Evolutionary conservation across 1,139 yeast species (phyloP).

Genomic region (Geotrichum cucujoidarum): DNA sequence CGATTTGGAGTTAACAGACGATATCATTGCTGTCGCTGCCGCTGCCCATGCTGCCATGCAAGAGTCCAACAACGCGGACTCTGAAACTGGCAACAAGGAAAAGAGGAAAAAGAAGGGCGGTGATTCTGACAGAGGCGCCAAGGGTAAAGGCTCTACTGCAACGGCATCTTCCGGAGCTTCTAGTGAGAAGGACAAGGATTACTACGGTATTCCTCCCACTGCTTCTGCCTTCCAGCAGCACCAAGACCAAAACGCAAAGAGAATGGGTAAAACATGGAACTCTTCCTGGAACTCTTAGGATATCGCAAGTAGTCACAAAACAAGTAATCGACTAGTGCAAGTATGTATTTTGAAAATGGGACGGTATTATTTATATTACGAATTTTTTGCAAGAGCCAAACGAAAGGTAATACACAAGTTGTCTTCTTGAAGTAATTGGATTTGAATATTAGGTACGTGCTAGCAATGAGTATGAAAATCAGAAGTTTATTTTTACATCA

Average conservation of each 20-base stretch:
- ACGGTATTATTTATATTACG: too few relatives aligned
- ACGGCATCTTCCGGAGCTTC: not conserved
- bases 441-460: too few relatives aligned
- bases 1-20: slow-evolving; percentile 11
- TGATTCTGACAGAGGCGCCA: not conserved
- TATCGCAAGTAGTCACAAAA: too few relatives aligned
- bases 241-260: not conserved
- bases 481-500: not conserved
- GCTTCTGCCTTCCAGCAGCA: slow-evolving; percentile 6
- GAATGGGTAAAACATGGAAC: not conserved
- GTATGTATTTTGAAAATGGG: too few relatives aligned
- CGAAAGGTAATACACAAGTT: too few relatives aligned
- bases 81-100: not conserved
- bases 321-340: too few relatives aligned
- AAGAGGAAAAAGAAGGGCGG: not conserved
- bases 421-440: too few relatives aligned
- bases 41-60: slow-evolving; percentile 13
- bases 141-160: not conserved
- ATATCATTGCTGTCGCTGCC: slow-evolving; percentile 15
- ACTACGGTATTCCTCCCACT: slow-evolving; percentile 11
- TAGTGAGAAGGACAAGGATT: not conserved
- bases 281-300: too few relatives aligned
- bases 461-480: too few relatives aligned
- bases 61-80: not conserved
- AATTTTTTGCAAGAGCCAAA: too few relatives aligned